These are phyloP conservation scores for Priceomyces melissophilus DNA, from an alignment of 805 yeast species.

Conservation along the genomic window DNA sequence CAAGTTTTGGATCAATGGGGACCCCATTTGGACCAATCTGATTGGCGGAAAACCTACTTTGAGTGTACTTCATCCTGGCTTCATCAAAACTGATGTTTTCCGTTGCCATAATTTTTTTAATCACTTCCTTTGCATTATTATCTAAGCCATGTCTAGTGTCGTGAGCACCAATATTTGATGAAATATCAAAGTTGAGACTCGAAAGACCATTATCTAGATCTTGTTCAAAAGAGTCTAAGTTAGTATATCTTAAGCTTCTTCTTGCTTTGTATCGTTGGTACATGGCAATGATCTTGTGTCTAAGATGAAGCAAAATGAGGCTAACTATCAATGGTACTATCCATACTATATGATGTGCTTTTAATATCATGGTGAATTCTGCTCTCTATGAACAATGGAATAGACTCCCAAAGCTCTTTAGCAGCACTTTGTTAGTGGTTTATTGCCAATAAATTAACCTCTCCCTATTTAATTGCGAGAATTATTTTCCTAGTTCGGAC, in stretches of 20 bases:
- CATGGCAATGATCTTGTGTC: conserved; percentile 25
- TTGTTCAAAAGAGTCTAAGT: conserved; percentile 23
- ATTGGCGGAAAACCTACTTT: conserved; percentile 43
- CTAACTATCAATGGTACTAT: conserved; percentile 6
- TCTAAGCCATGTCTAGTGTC: conserved; percentile 66
- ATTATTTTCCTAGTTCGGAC: no score
- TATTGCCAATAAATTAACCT: no score
- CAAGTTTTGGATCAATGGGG: conserved; percentile 65
- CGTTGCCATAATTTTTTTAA: conserved; percentile 52
- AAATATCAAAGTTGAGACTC: conserved; percentile 57
- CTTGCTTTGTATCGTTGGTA: conserved; percentile 22
- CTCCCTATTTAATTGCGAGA: no score
- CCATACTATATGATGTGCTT: not conserved
- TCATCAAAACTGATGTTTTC: conserved; percentile 58
- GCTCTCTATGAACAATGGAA: no score
- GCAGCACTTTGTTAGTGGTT: no score
- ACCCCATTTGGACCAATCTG: conserved; percentile 62
- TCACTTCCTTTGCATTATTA: conserved; percentile 47
- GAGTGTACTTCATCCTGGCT: conserved; percentile 58
- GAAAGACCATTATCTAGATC: conserved; percentile 45
- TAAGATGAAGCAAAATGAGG: conserved; percentile 27
- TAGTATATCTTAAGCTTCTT: conserved; percentile 15
- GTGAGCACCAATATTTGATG: conserved; percentile 32
- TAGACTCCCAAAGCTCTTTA: no score
- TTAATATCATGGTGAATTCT: no score